Evolutionary conservation across 2,329 filamentous ascomycete species (phyloP).

Genomic region (Fusarium equiseti): DNA sequence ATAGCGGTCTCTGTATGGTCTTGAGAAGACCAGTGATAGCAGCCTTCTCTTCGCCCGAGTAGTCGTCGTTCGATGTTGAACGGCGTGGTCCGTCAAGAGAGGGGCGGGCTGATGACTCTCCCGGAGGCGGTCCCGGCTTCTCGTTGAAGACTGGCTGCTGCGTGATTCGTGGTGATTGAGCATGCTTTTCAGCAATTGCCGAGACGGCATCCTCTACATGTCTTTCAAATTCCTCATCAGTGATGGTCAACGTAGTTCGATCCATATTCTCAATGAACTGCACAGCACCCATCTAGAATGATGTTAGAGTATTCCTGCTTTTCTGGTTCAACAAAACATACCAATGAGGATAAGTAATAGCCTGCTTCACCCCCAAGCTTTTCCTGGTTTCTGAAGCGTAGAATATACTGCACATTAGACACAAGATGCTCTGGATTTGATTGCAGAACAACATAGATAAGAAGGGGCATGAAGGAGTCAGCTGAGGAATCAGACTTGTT

Average conservation of each 20-base stretch:
- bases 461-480: constrained; percentile 92
- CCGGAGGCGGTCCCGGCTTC: constrained; percentile 51
- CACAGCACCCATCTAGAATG: constrained; percentile 82
- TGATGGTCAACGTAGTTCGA: constrained; percentile 90
- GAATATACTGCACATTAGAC: constrained; percentile 97
- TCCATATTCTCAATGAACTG: constrained; percentile 98
- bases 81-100: constrained; percentile 64
- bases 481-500: constrained; percentile 94
- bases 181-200: constrained; percentile 90
- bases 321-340: constrained; percentile 56
- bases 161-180: constrained; percentile 59
- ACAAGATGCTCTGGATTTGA: constrained; percentile 96
- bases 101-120: constrained; percentile 53
- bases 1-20: constrained; percentile 90
- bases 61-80: constrained; percentile 67
- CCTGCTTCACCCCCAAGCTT: constrained; percentile 97
- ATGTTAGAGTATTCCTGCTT: constrained; percentile 13
- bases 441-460: constrained; percentile 96
- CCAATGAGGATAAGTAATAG: constrained; percentile 95
- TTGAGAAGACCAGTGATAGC: constrained; percentile 87
- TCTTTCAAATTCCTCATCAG: constrained; percentile 93
- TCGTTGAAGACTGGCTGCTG: constrained; percentile 59
- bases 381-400: constrained; percentile 96
- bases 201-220: constrained; percentile 98
- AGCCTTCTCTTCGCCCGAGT: constrained; percentile 76